Base-by-base conservation (phyloP, 1,284 basidiomycete genomes). In the Ustilago loliicola region DNA sequence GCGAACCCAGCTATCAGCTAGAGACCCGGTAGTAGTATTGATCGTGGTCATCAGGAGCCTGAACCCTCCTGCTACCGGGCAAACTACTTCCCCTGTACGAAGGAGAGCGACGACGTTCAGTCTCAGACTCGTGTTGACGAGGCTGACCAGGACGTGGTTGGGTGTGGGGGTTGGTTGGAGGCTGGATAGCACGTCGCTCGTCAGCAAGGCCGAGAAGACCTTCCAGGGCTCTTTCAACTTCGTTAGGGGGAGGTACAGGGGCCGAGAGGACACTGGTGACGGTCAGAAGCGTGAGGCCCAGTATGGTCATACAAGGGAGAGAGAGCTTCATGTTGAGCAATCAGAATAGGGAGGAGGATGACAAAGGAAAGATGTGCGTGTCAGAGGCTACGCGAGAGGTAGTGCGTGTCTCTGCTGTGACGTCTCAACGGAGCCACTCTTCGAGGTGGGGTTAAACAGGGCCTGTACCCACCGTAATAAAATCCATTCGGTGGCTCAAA, bases 171-270 rank as follows among this genome's bases (percentile, higher is more conserved):
- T 32, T 29, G 15, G 29, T 27, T 6, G 50, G 27, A 52, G 50
- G 27, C 17, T n/a, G 50, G 19, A 27, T 32, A 29, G 17, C 25
- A 17, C 29, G 50, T 30, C 15, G 25, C 5, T 54, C 32, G 13
- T 54, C 13, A 11, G 19, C 32, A 25, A 54, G 53, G 9, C 19
- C 6, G 13, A 54, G 19, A 25, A 54, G 53, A 21, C n/a, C 34
- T 23, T 54, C 34, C n/a, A 38, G 6, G n/a, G 34, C 53, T 54
- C 38, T 32, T 38, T 54, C 53, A n/a, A 54, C 2, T 21, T 40
- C 34, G 34, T 34, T 9, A 11, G 55, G 56, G 47, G 55, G 55
- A 19, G 42, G 42, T 7, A 34, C 3, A 15, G 56, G 42, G 7
- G 42, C 42, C 4, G 42, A 10, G 29, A 32, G 13, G 17, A 32